phyloP scores from a whole-genome alignment of 768 basidiomycete species.

The Trametes cinnabarina region DNA sequence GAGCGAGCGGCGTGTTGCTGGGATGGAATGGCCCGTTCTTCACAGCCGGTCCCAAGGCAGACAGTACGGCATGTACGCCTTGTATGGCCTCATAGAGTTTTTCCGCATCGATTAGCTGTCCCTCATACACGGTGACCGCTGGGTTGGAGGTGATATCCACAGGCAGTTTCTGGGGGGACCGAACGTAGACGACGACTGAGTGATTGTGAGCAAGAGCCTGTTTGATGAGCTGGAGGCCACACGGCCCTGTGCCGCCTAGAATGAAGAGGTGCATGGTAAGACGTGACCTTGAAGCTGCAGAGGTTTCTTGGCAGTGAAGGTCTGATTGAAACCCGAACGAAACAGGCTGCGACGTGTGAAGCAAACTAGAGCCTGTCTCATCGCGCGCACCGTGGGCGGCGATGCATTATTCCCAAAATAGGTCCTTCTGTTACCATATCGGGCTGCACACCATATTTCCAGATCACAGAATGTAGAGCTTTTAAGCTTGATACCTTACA shows the following conservation, averaged over 20 bases:
- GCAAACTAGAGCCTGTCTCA: too few relatives aligned
- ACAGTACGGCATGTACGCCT: conserved; percentile 61
- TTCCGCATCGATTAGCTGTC: conserved; percentile 52
- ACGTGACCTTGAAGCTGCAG: conserved; percentile 29
- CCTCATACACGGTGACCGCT: conserved; percentile 49
- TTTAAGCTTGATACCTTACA: too few relatives aligned
- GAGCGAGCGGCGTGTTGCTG: conserved; percentile 56
- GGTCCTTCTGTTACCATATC: too few relatives aligned
- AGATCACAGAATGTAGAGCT: too few relatives aligned
- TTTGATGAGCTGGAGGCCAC: conserved; percentile 55
- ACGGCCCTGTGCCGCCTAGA: conserved; percentile 68
- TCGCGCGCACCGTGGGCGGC: too few relatives aligned
- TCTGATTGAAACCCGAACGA: too few relatives aligned
- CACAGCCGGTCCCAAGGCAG: conserved; percentile 58
- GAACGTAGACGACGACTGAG: conserved; percentile 58
- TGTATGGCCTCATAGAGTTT: conserved; percentile 51
- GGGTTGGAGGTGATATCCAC: conserved; percentile 45
- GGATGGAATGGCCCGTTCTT: conserved; percentile 42
- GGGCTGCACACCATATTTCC: too few relatives aligned
- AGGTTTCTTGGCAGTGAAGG: too few relatives aligned
- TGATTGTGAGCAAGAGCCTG: conserved; percentile 47
- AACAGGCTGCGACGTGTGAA: too few relatives aligned
- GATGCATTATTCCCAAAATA: too few relatives aligned
- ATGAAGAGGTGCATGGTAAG: conserved; percentile 53
- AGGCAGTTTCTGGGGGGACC: conserved; percentile 63